These are phyloP conservation scores for Saccharomycopsis hybrid DNA, from an alignment of 1,139 yeast species.

Conservation along the genomic window DNA sequence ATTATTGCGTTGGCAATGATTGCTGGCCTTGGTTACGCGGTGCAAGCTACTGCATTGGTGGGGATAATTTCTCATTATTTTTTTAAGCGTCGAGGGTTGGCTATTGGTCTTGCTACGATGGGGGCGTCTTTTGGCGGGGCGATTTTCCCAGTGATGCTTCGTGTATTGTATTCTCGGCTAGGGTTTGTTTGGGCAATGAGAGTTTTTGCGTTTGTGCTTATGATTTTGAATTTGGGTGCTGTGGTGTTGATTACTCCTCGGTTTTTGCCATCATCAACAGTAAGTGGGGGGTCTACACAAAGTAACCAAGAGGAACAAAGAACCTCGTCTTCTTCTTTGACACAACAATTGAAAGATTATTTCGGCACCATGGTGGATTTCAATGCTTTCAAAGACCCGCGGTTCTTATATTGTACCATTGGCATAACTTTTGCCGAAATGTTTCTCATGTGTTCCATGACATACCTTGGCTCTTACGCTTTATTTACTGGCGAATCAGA, in stretches of 20 bases:
- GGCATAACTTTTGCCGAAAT: slow-evolving; percentile 45
- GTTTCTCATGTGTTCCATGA: slow-evolving; percentile 42
- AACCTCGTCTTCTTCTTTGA: not conserved
- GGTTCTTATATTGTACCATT: slow-evolving; percentile 35
- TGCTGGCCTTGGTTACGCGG: slow-evolving; percentile 51
- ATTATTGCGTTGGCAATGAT: slow-evolving; percentile 50
- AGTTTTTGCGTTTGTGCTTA: slow-evolving; percentile 38
- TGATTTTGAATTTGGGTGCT: slow-evolving; percentile 33
- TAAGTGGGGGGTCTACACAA: slow-evolving; percentile 1
- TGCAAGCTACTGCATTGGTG: slow-evolving; percentile 54
- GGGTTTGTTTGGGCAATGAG: slow-evolving; percentile 64
- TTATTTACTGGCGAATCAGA: slow-evolving; percentile 36
- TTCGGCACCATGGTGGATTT: slow-evolving; percentile 10
- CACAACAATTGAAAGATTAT: slow-evolving; percentile 1
- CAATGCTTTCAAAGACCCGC: slow-evolving; percentile 32
- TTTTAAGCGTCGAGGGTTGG: slow-evolving; percentile 43
- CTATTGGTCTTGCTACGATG: slow-evolving; percentile 50
- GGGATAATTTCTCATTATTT: slow-evolving; percentile 63
- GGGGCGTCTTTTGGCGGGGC: slow-evolving; percentile 65
- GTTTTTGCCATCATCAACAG: slow-evolving; percentile 37
- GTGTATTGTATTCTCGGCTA: slow-evolving; percentile 37
- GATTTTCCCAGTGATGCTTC: slow-evolving; percentile 49
- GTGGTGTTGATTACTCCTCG: slow-evolving; percentile 34
- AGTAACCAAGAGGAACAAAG: not conserved
- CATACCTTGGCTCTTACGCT: slow-evolving; percentile 48